A percentile compares a stretch with the other conserved stretches of the same genome.
These are phyloP conservation scores for Rhizopogon vesiculosus DNA, from an alignment of 768 basidiomycete species.

Conservation along the genomic window DNA sequence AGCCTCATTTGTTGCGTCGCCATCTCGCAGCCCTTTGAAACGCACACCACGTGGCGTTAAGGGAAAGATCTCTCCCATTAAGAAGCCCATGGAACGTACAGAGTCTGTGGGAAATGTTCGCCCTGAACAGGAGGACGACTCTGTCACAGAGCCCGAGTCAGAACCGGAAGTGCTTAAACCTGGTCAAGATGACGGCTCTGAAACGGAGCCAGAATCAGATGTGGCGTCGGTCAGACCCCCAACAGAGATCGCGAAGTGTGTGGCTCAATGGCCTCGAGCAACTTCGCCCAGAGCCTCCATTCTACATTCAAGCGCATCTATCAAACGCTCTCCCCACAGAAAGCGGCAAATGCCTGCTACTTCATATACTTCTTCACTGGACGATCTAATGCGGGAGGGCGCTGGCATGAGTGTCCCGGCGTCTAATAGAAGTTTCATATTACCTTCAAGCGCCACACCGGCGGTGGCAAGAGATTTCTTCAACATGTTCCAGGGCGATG, in stretches of 20 bases:
- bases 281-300: background rate
- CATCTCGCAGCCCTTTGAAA: conserved; percentile 3
- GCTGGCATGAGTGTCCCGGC: conserved; percentile 2
- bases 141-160: conserved; percentile 27
- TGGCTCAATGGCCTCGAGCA: background rate
- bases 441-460: conserved; percentile 15
- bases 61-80: background rate
- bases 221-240: conserved; percentile 13
- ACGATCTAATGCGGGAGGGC: conserved; percentile 7
- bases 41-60: background rate
- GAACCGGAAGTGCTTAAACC: conserved; percentile 9
- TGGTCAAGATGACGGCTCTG: conserved; percentile 19
- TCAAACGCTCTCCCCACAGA: conserved; percentile 15
- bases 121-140: conserved; percentile 16
- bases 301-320: background rate
- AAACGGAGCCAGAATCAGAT: conserved; percentile 28
- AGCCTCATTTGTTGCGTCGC: background rate
- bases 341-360: conserved; percentile 4
- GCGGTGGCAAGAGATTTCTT: conserved; percentile 26
- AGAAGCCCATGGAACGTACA: background rate
- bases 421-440: background rate
- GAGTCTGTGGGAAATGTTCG: conserved; percentile 6
- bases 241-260: conserved; percentile 13
- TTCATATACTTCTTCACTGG: background rate
- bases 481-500: conserved; percentile 28